Evolutionary conservation across 768 basidiomycete genomes (phyloP).

Genomic region (Rhizopogon rudus): DNA sequence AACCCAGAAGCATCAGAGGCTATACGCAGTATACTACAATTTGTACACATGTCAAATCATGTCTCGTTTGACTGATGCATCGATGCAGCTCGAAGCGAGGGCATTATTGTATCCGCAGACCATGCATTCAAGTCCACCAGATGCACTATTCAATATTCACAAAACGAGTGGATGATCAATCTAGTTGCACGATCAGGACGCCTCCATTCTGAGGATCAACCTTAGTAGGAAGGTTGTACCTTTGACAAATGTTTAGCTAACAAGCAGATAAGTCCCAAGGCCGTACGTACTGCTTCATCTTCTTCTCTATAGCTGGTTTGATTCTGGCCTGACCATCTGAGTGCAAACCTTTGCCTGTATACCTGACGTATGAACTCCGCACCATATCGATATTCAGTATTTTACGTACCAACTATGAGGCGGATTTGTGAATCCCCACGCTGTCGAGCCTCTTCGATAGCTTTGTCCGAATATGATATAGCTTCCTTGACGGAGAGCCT

Average conservation of each 20-base stretch:
- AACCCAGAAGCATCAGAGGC: not conserved
- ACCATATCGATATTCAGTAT: not conserved
- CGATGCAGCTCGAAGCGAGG: not conserved
- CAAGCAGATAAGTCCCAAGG: not conserved
- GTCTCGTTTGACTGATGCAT: no score
- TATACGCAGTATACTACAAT: not conserved
- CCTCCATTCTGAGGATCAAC: conserved; percentile 77
- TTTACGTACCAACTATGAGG: conserved; percentile 75
- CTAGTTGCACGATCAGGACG: conserved; percentile 60
- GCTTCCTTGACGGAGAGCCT: conserved; percentile 94
- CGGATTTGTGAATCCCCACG: conserved; percentile 60
- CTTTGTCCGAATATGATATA: conserved; percentile 63
- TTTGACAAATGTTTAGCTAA: conserved; percentile 20
- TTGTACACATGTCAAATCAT: not conserved
- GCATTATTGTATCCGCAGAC: not conserved
- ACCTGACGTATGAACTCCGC: not conserved
- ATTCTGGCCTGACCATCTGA: conserved; percentile 70
- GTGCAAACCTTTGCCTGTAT: conserved; percentile 76
- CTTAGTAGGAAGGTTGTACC: conserved; percentile 63
- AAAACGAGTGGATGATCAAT: not conserved
- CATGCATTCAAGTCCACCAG: not conserved
- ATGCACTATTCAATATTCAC: not conserved
- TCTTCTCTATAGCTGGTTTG: conserved; percentile 79
- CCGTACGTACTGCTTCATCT: conserved; percentile 63
- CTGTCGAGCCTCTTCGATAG: conserved; percentile 60